Conservation (phyloP, 352 stramenopile species). For the Phytopythium boreale region DNA sequence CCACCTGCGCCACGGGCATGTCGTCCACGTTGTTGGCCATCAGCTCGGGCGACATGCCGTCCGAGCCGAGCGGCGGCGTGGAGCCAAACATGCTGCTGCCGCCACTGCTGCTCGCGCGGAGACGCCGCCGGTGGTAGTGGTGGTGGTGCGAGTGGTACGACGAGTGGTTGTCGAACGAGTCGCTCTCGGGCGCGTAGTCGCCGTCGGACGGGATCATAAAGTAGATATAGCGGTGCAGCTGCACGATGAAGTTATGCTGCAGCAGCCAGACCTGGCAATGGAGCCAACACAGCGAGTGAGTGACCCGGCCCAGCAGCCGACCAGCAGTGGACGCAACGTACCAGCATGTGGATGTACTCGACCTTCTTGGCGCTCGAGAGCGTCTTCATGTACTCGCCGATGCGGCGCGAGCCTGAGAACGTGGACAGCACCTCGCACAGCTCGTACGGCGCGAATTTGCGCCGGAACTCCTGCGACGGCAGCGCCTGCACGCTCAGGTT, state of each 20-base stretch:
- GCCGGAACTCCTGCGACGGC: slow-evolving; percentile 65
- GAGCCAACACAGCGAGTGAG: not conserved
- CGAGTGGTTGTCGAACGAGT: slow-evolving; percentile 28
- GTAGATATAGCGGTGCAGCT: slow-evolving; percentile 85
- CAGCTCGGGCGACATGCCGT: slow-evolving; percentile 2
- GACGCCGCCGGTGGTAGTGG: slow-evolving; percentile 16
- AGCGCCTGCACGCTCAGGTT: slow-evolving; percentile 48
- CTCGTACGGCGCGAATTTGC: slow-evolving; percentile 68
- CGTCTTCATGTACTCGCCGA: slow-evolving; percentile 82
- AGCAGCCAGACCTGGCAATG: slow-evolving; percentile 68
- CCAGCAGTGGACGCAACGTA: slow-evolving; percentile 14
- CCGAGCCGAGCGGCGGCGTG: slow-evolving; percentile 14
- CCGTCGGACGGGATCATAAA: slow-evolving; percentile 81
- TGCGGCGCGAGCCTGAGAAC: slow-evolving; percentile 63
- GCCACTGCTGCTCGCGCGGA: slow-evolving; percentile 21
- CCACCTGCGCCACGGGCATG: slow-evolving; percentile 26
- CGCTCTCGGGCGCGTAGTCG: slow-evolving; percentile 38
- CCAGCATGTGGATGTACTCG: slow-evolving; percentile 86
- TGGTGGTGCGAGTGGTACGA: slow-evolving; percentile 14
- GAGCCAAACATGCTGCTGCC: slow-evolving; percentile 20
- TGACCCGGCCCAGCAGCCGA: no score
- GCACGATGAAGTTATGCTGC: slow-evolving; percentile 79
- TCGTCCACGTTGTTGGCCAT: not conserved
- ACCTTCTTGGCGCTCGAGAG: slow-evolving; percentile 61
- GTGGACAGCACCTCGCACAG: slow-evolving; percentile 69